Percentiles rank a stretch among this genome's conserved stretches.
These are phyloP conservation scores for Aspergillus kassunensis DNA, from an alignment of 495 filamentous ascomycete genomes.

Conservation along the genomic window DNA sequence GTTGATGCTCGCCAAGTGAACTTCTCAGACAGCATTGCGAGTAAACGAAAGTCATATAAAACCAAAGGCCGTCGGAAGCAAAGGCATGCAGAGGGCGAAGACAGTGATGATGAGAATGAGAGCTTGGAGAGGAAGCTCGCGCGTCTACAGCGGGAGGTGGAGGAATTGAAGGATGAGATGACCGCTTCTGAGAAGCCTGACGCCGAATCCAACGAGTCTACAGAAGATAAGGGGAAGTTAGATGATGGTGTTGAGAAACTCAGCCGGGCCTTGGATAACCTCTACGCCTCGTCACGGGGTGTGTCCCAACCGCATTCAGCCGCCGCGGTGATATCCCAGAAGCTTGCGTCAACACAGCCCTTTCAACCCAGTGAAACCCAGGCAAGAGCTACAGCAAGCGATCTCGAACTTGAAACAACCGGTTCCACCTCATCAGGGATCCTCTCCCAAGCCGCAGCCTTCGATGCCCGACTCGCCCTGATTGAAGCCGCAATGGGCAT, in stretches of 20 bases:
- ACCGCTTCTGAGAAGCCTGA: slow-evolving; percentile 20
- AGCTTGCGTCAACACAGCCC: slow-evolving; percentile 20
- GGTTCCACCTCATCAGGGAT: slow-evolving; percentile 55
- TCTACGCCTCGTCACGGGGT: slow-evolving; percentile 44
- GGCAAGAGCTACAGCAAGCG: slow-evolving; percentile 2
- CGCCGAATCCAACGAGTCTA: slow-evolving; percentile 20
- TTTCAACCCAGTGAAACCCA: slow-evolving; percentile 1
- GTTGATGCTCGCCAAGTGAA: slow-evolving; percentile 72
- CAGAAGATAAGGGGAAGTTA: slow-evolving; percentile 28
- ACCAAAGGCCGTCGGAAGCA: slow-evolving; percentile 63
- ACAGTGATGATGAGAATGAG: slow-evolving; percentile 68
- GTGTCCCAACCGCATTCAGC: slow-evolving; percentile 29
- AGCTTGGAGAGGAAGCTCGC: slow-evolving; percentile 72
- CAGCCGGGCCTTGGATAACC: slow-evolving; percentile 58
- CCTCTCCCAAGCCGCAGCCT: slow-evolving; percentile 78
- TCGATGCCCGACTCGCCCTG: slow-evolving; percentile 72
- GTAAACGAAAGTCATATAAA: slow-evolving; percentile 77
- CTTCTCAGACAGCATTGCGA: slow-evolving; percentile 76
- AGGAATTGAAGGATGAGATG: slow-evolving; percentile 70
- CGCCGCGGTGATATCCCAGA: slow-evolving; percentile 33
- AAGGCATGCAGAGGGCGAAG: slow-evolving; percentile 54
- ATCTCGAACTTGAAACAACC: slow-evolving; percentile 15
- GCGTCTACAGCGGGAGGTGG: slow-evolving; percentile 69
- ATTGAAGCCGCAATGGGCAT: slow-evolving; percentile 83
- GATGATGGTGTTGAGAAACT: slow-evolving; percentile 54